Evolutionary conservation across 2,329 filamentous ascomycete genomes (phyloP), one percentile per base, ranked within the genome.

Genomic region (Periconia macrospinosa): DNA sequence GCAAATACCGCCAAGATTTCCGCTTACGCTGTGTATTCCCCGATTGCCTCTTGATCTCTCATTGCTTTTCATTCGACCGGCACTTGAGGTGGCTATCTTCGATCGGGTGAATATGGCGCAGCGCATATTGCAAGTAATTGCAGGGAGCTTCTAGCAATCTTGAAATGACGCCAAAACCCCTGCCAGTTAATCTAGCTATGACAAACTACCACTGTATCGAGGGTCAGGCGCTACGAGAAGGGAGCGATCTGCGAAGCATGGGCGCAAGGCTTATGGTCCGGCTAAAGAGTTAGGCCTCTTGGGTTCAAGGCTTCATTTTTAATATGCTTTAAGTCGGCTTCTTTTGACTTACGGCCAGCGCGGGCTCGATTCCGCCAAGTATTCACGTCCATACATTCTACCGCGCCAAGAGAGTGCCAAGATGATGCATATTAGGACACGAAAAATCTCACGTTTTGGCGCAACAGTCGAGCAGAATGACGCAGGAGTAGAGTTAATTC

Each of bases 261-360:
- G 41, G 37, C 49, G 33, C 37, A 42, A 57, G 43, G 48, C 52
- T 59, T 60, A 59, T 54, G 49, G 42, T 47, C 66, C 67, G 67
- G 67, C 53, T 70, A 68, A 70, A 66, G 55, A 50, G 62, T 59
- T 64, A 49, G 45, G 47, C 15, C 33, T 54, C 52, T 54, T 56
- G 56, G 54, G n/a, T 50, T 41, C 43, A 53, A 59, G 51, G 60
- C 66, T 66, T 65, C 19, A n/a, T 14, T 37, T 13, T 37, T 37
- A 37, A 37, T 37, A 3, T 37, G 33, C 33, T 37, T n/a, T 37
- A 37, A 37, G 15, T 37, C 33, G 33, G 33, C 33, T 37, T 37
- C 5, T 10, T 14, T 14, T 10, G 11, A 37, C 15, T 27, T 27
- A 27, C 23, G 23, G 23, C 23, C 8, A 27, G 33, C 11, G 6